These are phyloP conservation scores for Gossypium schwendimanii DNA, from an alignment of 441 rosid species.

Conservation along the genomic window DNA sequence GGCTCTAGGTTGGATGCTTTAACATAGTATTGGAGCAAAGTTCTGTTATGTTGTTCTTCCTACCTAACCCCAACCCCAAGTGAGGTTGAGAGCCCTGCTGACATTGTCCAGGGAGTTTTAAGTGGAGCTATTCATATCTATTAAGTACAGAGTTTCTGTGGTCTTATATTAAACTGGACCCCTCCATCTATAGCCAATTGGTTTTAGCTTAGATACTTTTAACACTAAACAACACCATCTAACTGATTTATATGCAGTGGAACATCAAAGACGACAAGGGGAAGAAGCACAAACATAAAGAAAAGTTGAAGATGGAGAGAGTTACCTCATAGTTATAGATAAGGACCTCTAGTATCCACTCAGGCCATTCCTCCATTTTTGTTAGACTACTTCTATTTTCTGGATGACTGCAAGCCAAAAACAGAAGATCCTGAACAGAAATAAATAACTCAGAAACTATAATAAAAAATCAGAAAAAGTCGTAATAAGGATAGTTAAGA, in stretches of 20 bases:
- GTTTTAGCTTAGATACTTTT: not conserved
- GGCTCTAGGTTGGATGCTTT: not conserved
- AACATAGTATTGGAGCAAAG: not conserved
- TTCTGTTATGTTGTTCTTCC: not conserved
- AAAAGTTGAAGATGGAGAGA: constrained; percentile 16
- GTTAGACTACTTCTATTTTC: constrained; percentile 88
- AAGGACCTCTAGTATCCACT: constrained; percentile 92
- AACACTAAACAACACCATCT: constrained; percentile 4
- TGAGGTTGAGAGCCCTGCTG: not conserved
- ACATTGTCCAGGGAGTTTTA: not conserved
- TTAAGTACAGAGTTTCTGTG: not conserved
- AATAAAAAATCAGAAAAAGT: constrained; percentile 13
- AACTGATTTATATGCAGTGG: not conserved
- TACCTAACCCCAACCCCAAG: not conserved
- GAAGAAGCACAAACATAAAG: not conserved
- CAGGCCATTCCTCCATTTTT: constrained; percentile 99
- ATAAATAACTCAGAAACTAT: constrained; percentile 44
- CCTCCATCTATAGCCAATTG: not conserved
- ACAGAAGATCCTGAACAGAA: constrained; percentile 98
- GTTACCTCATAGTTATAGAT: constrained; percentile 84
- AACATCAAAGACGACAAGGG: constrained; percentile 4
- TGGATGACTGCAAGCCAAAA: constrained; percentile 99
- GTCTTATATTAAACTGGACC: not conserved
- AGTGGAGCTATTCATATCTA: not conserved
- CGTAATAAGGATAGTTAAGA: constrained; percentile 17